phyloP scores from a whole-genome alignment of 73 alveolate species.

The Loxodes magnus region DNA sequence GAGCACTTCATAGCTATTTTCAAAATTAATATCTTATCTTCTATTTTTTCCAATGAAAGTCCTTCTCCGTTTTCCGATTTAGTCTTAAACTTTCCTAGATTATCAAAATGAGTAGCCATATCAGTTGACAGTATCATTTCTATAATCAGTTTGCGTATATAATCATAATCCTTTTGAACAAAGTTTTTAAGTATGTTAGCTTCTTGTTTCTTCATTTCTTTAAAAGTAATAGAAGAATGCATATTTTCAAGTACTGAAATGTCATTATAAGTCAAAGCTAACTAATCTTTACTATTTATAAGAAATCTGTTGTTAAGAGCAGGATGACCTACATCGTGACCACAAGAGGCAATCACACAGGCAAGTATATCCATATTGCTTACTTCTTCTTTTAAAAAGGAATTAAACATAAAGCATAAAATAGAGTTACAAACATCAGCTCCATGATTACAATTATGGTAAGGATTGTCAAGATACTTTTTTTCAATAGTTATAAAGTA shows the following conservation, averaged over 20 bases:
- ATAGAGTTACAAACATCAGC: conserved; percentile 59
- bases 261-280: conserved; percentile 18
- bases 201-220: neutral
- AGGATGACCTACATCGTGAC: conserved; percentile 15
- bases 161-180: conserved; percentile 18
- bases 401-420: conserved; percentile 6
- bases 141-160: conserved; percentile 34
- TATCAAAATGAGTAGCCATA: conserved; percentile 39
- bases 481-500: conserved; percentile 1
- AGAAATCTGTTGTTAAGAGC: conserved; percentile 12
- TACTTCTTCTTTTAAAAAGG: conserved; percentile 11
- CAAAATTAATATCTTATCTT: too few species aligned
- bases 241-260: conserved; percentile 3
- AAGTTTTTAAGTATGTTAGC: conserved; percentile 20
- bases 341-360: conserved; percentile 19
- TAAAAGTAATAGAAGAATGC: conserved; percentile 1
- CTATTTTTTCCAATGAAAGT: too few species aligned
- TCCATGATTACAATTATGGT: conserved; percentile 55
- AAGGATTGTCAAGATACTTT: conserved; percentile 14
- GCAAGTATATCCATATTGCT: conserved; percentile 12
- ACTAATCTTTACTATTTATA: neutral
- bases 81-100: conserved; percentile 17
- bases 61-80: conserved; percentile 8
- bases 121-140: conserved; percentile 45
- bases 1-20: too few species aligned